Conservation (phyloP, 1,284 basidiomycete genomes). For the Irpex sp. region DNA sequence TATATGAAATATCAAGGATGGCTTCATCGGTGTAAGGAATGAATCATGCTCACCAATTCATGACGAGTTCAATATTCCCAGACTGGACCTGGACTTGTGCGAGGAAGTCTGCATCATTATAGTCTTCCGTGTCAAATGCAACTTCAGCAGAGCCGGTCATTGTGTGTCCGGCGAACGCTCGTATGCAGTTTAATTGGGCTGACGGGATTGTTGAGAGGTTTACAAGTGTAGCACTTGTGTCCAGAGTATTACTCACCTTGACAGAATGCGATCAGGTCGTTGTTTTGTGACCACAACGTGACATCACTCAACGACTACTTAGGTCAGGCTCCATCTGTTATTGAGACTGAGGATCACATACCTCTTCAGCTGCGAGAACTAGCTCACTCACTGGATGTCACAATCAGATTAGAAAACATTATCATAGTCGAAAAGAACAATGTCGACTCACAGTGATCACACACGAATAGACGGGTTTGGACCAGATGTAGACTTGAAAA, state of each 20-base stretch:
- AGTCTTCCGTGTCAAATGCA: conserved; percentile 56
- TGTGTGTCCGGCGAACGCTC: conserved; percentile 60
- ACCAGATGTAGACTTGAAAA: conserved; percentile 54
- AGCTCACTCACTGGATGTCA: conserved; percentile 50
- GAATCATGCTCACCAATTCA: conserved; percentile 51
- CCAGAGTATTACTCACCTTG: conserved; percentile 35
- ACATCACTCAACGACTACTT: conserved; percentile 53
- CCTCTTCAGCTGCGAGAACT: conserved; percentile 59
- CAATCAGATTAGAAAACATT: background rate
- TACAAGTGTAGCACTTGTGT: background rate
- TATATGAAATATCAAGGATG: background rate
- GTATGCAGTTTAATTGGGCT: conserved; percentile 59
- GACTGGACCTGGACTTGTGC: conserved; percentile 37
- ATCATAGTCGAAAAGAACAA: background rate
- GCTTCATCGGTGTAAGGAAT: conserved; percentile 2
- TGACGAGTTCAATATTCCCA: conserved; percentile 45
- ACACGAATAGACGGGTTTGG: conserved; percentile 53
- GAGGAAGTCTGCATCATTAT: conserved; percentile 54
- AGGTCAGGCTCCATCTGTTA: background rate
- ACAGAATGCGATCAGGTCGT: conserved; percentile 50
- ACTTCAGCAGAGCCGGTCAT: conserved; percentile 41
- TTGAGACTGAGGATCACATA: conserved; percentile 19
- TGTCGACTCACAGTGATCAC: conserved; percentile 52
- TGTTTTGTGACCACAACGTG: conserved; percentile 49
- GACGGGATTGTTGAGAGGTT: background rate